Conservation (phyloP, 441 rosid species). For the Francoa sonchifolia region DNA sequence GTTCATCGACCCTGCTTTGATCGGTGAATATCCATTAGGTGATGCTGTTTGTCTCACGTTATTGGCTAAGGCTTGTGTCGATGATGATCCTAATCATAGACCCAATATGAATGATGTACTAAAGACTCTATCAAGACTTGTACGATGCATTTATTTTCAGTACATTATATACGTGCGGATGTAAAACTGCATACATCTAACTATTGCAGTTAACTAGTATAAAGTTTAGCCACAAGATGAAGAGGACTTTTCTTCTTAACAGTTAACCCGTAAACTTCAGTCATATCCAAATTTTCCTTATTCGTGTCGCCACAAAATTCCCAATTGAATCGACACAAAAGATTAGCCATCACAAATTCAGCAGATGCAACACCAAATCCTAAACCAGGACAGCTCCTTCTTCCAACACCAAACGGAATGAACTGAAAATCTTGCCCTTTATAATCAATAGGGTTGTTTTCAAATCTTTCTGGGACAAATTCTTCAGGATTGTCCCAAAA, state of each 20-base stretch:
- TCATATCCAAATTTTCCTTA: constrained; percentile 17
- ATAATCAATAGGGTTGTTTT: constrained; percentile 7
- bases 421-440: constrained; percentile 12
- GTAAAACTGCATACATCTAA: no score
- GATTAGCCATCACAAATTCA: constrained; percentile 16
- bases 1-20: constrained; percentile 22
- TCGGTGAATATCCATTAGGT: constrained; percentile 13
- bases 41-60: constrained; percentile 16
- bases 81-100: constrained; percentile 14
- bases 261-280: constrained; percentile 6
- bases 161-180: not conserved
- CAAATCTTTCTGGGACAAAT: constrained; percentile 26
- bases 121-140: constrained; percentile 21
- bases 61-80: constrained; percentile 24
- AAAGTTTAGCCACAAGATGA: not conserved
- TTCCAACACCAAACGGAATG: constrained; percentile 18
- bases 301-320: constrained; percentile 3
- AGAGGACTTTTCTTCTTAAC: constrained; percentile 8
- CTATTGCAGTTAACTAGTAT: not conserved
- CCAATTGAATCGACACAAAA: constrained; percentile 23
- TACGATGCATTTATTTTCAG: not conserved
- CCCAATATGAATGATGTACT: constrained; percentile 24
- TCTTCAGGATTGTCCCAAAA: constrained; percentile 22
- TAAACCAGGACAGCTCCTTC: constrained; percentile 19
- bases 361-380: constrained; percentile 2